Conservation (phyloP, 176 grass and related monocot genomes). For the Stipa capillata region DNA sequence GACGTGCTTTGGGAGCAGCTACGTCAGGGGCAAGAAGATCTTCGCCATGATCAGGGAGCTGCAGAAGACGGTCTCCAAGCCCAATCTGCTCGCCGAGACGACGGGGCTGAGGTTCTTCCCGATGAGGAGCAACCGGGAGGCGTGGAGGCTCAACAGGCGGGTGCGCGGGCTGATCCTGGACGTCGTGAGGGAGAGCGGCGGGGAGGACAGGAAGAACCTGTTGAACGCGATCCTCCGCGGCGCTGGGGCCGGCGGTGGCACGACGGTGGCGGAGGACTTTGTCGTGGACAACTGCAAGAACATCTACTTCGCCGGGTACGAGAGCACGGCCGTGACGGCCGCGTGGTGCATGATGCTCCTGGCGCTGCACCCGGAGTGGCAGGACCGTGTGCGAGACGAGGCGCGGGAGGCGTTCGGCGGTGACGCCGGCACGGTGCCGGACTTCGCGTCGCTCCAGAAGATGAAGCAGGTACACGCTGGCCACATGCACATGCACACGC, state of each 20-base stretch:
- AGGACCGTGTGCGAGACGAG: conserved; percentile 44
- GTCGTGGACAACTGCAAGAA: conserved; percentile 92
- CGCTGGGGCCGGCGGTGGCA: not conserved
- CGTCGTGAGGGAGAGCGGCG: conserved; percentile 23
- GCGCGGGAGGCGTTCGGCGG: conserved; percentile 7
- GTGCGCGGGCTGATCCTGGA: conserved; percentile 48
- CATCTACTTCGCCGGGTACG: conserved; percentile 87
- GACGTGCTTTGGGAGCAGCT: conserved; percentile 84
- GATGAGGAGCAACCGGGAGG: conserved; percentile 29
- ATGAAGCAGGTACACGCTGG: conserved; percentile 77
- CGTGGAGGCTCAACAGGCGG: conserved; percentile 55
- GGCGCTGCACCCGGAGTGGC: conserved; percentile 76
- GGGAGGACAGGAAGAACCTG: conserved; percentile 33
- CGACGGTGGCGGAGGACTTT: conserved; percentile 38
- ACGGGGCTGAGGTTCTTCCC: conserved; percentile 44
- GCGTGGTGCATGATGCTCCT: conserved; percentile 81
- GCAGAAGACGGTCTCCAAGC: conserved; percentile 59
- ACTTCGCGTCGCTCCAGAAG: conserved; percentile 44
- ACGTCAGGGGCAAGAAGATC: conserved; percentile 53
- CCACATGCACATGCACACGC: too few species aligned
- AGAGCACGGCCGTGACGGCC: conserved; percentile 67
- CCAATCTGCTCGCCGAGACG: conserved; percentile 62
- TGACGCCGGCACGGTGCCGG: not conserved
- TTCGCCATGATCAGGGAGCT: conserved; percentile 66
- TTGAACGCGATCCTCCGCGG: conserved; percentile 53